Base-by-base conservation (phyloP, 176 grass and related monocot genomes). In the Aegilops umbellulata region DNA sequence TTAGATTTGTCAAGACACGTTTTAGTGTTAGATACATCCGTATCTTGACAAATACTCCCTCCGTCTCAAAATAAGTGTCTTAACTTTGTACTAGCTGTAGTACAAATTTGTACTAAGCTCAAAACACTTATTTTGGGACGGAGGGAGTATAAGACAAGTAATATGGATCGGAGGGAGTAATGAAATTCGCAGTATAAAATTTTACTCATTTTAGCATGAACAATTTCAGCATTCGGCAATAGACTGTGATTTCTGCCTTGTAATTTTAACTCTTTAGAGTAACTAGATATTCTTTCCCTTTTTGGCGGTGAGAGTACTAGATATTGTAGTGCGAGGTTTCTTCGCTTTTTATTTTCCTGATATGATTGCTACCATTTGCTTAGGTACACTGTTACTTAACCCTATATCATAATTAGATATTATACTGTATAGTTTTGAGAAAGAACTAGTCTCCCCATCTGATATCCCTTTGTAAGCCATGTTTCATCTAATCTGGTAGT, bases 401-500 rank as follows among this genome's bases (percentile, higher is more conserved):
- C 78, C n/a, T 74, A 31, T 13, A 55, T 0, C 64, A 31, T 80
- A 66, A 22, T 41, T 39, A 84, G 22, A 39, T 53, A 11, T 32
- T 80, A 9, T 42, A 34, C 10, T 68, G 23, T 36, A 81, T 46
- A 85, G 60, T 85, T 81, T 76, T 36, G 57, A 81, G 36, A 32
- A 60, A 69, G 60, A 22, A 82, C 23, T 51, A 74, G 22, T 67
- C 82, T 20, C 49, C 23, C 29, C 10, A 22, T 58, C 4, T 66
- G 78, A 58, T 16, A 35, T 80, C 29, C 58, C 74, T n/a, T 25
- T 85, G 39, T 78, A 68, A 35, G 24, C 46, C 46, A 19, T 70
- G 20, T 73, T 75, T 31, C 32, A 65, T 70, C 3, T 60, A 75
- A 74, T 44, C 35, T 87, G 25, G 84, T 58, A 76, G 27, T 87